Percentiles rank a stretch among this genome's conserved stretches.
These are phyloP conservation scores for Silene coronaria DNA, from an alignment of 179 eudicot species.

Conservation along the genomic window DNA sequence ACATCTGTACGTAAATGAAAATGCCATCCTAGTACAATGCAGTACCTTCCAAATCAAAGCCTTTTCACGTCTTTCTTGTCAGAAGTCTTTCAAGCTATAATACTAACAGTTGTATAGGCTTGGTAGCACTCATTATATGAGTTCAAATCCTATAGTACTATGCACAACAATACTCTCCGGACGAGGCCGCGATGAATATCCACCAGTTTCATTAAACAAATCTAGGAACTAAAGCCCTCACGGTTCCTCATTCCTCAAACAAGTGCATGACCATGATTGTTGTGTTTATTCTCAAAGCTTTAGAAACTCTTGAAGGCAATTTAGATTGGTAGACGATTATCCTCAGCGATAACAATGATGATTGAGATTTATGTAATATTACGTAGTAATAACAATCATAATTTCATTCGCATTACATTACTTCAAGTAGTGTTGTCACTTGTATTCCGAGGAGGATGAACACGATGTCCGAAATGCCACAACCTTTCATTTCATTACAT, in stretches of 20 bases:
- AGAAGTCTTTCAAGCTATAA: too few species aligned
- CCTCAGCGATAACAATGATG: neutral
- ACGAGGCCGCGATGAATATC: neutral
- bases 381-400: neutral
- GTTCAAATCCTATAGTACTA: too few species aligned
- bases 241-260: neutral
- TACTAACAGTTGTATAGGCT: too few species aligned
- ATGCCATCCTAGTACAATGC: too few species aligned
- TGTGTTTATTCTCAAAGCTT: neutral
- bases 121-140: too few species aligned
- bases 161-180: neutral
- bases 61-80: too few species aligned
- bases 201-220: neutral
- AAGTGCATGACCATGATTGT: neutral
- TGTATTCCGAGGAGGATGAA: conserved; percentile 5
- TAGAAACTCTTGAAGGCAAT: neutral
- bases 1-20: too few species aligned
- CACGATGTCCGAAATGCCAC: neutral
- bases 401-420: conserved; percentile 12
- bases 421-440: neutral
- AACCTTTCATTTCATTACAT: conserved; percentile 24
- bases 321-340: neutral
- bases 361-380: neutral
- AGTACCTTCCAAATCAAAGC: too few species aligned
- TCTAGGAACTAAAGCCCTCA: neutral